Evolutionary conservation across 2,329 filamentous ascomycete species (phyloP).

Genomic region (Leptographium galeiforme): DNA sequence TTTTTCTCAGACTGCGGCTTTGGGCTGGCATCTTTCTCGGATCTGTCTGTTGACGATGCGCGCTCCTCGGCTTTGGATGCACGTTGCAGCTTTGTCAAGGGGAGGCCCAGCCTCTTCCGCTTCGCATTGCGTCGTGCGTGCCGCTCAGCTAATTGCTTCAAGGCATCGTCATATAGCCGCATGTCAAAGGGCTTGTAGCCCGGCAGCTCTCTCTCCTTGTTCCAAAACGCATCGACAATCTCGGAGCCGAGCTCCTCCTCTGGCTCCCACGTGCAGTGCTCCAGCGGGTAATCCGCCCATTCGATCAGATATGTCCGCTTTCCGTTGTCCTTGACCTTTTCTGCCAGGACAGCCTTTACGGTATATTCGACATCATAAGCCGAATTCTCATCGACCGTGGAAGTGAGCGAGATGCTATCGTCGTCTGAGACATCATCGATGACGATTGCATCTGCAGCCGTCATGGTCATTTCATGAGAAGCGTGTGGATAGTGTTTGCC

Average conservation of each 20-base stretch:
- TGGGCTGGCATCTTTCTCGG: conserved; percentile 7
- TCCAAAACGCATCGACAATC: conserved; percentile 28
- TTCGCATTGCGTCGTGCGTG: conserved; percentile 30
- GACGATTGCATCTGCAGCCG: neutral
- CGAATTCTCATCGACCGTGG: conserved; percentile 24
- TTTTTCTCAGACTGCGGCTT: conserved; percentile 10
- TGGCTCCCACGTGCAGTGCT: conserved; percentile 46
- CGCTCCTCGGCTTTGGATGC: neutral
- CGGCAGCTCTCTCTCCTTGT: conserved; percentile 23
- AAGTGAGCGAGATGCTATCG: conserved; percentile 42
- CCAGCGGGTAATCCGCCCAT: conserved; percentile 47
- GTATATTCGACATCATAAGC: conserved; percentile 34
- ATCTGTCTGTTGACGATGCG: neutral
- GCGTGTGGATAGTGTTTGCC: no score
- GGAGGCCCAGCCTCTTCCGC: conserved; percentile 24
- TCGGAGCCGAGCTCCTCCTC: conserved; percentile 24
- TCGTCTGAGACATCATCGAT: conserved; percentile 22
- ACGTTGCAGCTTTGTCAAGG: conserved; percentile 14
- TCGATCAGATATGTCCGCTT: conserved; percentile 42
- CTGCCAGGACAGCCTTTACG: conserved; percentile 39
- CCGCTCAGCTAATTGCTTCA: conserved; percentile 19
- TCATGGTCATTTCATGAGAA: neutral
- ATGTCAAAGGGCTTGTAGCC: conserved; percentile 23
- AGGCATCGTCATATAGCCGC: conserved; percentile 19
- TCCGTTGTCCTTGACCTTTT: conserved; percentile 22